Conservation (phyloP, 1,284 basidiomycete species). For the Ustilago trichophora region DNA sequence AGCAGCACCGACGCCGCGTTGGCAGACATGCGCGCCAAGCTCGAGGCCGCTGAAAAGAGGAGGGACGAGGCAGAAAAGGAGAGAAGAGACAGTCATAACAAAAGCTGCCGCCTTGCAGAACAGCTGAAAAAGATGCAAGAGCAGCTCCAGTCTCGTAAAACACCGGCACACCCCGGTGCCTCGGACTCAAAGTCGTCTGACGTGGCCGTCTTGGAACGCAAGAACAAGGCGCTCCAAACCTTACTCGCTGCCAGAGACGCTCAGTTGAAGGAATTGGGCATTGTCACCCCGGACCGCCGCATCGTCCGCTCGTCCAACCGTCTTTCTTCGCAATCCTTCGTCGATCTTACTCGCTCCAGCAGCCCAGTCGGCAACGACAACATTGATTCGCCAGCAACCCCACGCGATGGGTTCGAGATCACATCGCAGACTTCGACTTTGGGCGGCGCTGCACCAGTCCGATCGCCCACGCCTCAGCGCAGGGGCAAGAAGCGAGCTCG, state of each 20-base stretch:
- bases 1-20: no score
- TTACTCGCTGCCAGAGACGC: slow-evolving; percentile 1
- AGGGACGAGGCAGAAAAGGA: slow-evolving; percentile 1
- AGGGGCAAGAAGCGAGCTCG: slow-evolving; percentile 13
- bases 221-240: slow-evolving; percentile 18
- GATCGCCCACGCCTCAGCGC: slow-evolving; percentile 6
- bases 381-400: slow-evolving; percentile 1
- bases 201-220: not conserved
- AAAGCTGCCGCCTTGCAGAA: slow-evolving; percentile 17
- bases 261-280: not conserved
- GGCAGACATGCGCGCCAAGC: not conserved
- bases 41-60: not conserved
- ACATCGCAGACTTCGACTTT: slow-evolving; percentile 6
- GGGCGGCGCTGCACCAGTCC: not conserved
- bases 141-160: not conserved
- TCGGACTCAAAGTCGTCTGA: not conserved
- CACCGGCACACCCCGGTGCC: not conserved
- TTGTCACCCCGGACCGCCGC: slow-evolving; percentile 5
- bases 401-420: slow-evolving; percentile 1
- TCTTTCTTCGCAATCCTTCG: not conserved
- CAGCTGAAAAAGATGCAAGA: slow-evolving; percentile 20
- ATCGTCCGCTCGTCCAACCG: not conserved
- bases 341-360: slow-evolving; percentile 21
- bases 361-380: not conserved
- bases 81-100: slow-evolving; percentile 8